These are phyloP conservation scores for Wickerhamiella lipophila DNA, from an alignment of 805 yeast genomes.

Conservation along the genomic window DNA sequence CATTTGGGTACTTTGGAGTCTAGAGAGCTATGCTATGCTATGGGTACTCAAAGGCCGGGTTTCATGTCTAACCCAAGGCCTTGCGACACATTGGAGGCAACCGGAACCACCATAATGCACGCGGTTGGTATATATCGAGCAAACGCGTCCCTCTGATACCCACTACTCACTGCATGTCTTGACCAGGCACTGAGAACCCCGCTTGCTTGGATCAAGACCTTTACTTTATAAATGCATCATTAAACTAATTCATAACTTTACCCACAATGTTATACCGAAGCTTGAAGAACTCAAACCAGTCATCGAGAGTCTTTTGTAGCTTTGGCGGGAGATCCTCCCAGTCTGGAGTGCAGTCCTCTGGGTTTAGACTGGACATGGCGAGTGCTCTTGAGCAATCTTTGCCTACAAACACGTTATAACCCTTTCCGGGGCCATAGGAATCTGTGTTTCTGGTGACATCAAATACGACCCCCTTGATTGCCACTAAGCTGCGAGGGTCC, in stretches of 20 bases:
- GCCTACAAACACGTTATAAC: slow-evolving; percentile 61
- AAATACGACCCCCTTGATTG: slow-evolving; percentile 61
- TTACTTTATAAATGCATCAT: not conserved
- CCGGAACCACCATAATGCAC: too few species aligned
- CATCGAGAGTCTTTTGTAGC: slow-evolving; percentile 50
- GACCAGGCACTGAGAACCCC: too few species aligned
- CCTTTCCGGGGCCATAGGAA: slow-evolving; percentile 66
- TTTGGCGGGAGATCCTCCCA: slow-evolving; percentile 39
- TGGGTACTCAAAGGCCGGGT: too few species aligned
- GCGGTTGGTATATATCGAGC: too few species aligned
- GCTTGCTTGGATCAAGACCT: too few species aligned
- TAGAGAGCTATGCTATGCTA: too few species aligned
- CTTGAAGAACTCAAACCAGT: slow-evolving; percentile 58
- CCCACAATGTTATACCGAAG: slow-evolving; percentile 42
- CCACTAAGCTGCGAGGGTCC: slow-evolving; percentile 46
- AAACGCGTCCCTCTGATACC: too few species aligned
- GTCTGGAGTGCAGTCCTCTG: slow-evolving; percentile 36
- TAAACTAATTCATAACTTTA: slow-evolving; percentile 9
- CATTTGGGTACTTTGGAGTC: too few species aligned
- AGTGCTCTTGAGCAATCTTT: slow-evolving; percentile 66
- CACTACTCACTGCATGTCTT: too few species aligned
- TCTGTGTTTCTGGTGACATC: slow-evolving; percentile 58
- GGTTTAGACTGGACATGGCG: slow-evolving; percentile 52
- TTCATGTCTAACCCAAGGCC: too few species aligned
- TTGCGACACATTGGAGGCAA: too few species aligned